Base-by-base conservation (phyloP, 1,284 basidiomycete species). In the Rhodotorula sp. region DNA sequence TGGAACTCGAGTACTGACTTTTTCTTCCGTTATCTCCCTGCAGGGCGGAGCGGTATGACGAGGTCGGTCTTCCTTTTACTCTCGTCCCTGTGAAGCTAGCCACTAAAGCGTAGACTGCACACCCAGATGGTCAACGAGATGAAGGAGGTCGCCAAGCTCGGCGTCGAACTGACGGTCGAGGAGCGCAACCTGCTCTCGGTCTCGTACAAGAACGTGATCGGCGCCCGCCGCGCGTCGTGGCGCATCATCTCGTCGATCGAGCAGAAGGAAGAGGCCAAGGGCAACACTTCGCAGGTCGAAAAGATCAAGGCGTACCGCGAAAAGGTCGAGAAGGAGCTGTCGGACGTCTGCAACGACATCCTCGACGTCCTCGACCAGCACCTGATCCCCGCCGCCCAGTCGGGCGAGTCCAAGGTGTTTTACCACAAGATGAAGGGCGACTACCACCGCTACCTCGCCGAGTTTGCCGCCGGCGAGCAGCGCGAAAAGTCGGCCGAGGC, bases 391-490 rank as follows among this genome's bases (percentile, higher is more conserved):
- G 95, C 93, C 49, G 97, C 95, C 69, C 94, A 93, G 73, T 91
- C 93, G 73, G 95, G 97, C 81, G 97, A 99, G 86, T 95, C 92
- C 77, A 98, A 98, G 87, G 75, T 74, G 50, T 99, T 99, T 88
- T 99, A 99, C 88, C 95, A 98, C 89, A 99, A 99, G 91, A 98
- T 99, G 95, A 99, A 95, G 97, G 95, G 97, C 83, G 97, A 99
- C 85, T 99, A 99, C 86, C 95, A 99, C 88, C 95, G 95, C 80
- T 99, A 98, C 86, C 93, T 99, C 78, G 95, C 97, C 80, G 95
- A 99, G 85, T 99, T 99, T 81, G 95, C 97, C 72, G 95, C 93
- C 68, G 95, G 95, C 80, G 94, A 98, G 85, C 95, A 95, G 89
- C 91, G 95, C 84, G 95, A 97, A 87, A 79, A 93, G 56, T 71